Base-by-base conservation (phyloP, 306 rosid species). In the Begonia masoniana region DNA sequence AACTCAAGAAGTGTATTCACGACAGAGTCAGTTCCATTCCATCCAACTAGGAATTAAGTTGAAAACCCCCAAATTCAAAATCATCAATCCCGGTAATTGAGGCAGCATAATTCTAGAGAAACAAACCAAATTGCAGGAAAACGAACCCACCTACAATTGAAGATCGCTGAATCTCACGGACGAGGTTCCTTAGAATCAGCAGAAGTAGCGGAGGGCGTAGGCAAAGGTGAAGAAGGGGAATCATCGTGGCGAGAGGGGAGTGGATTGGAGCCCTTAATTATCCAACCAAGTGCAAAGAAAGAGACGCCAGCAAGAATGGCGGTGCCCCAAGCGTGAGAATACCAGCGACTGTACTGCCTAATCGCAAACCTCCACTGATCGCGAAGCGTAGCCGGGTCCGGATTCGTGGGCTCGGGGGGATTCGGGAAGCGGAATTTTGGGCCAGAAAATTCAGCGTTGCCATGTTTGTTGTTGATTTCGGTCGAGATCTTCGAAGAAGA, bases 251-350 rank as follows among this genome's bases (percentile, higher is more conserved):
- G 51, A 54, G 97, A 85, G 51, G 94, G 88, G 0, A 86, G 65
- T 52, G 99, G 99, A 36, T 91, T 86, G 50, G 78, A 76, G 11
- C 99, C 99, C 50, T 91, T 91, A 76, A 91, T 79, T 73, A 71
- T 10, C 99, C 96, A 91, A 55, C 96, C 97, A 10, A 91, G 94
- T 24, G 92, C 88, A 45, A 86, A 91, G 74, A 91, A 86, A 67
- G 96, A 84, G 15, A 69, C n/a, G 1, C 99, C 96, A 10, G 96
- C 96, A 6, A 91, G 80, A 68, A 91, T 79, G 24, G 99, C 96
- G 47, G 96, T 77, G 10, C 99, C 96, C 99, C 99, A 91, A 43
- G 96, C 99, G 47, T 78, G 94, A 41, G 92, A 71, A 72, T 91
- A 91, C 92, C 95, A 86, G 60, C 59, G 73, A 48, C 88, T 66